Percentiles rank a stretch among this genome's conserved stretches.
These are phyloP conservation scores for Zancudomyces culisetae DNA, from an alignment of 371 early-diverging fungal genomes.

Conservation along the genomic window DNA sequence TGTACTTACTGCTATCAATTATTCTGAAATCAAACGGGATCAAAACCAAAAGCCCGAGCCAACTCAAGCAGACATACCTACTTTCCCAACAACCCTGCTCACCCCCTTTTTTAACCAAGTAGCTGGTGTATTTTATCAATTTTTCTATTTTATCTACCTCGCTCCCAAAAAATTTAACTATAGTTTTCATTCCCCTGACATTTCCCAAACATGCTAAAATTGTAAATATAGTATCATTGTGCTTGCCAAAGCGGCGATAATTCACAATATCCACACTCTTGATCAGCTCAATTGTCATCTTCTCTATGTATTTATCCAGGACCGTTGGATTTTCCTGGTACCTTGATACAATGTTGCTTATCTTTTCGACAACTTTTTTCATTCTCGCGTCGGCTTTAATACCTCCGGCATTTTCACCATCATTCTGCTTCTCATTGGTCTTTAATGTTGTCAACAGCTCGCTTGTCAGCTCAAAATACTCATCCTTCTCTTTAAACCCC, in stretches of 20 bases:
- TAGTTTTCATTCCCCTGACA: neutral
- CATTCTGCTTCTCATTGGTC: neutral
- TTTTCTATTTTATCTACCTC: neutral
- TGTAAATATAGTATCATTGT: neutral
- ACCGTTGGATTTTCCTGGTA: conserved; percentile 81
- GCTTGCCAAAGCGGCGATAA: neutral
- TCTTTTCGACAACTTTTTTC: neutral
- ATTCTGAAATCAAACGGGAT: conserved; percentile 78
- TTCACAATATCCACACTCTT: conserved; percentile 15
- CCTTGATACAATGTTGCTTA: conserved; percentile 21
- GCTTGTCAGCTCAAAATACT: neutral
- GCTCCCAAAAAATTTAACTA: neutral
- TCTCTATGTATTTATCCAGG: conserved; percentile 67
- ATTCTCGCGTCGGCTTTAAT: neutral
- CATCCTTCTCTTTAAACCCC: neutral
- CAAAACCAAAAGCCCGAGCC: conserved; percentile 68
- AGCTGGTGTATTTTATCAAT: neutral
- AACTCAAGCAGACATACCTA: conserved; percentile 55
- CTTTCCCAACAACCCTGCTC: conserved; percentile 48
- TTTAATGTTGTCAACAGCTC: neutral
- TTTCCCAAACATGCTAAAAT: neutral
- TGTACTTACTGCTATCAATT: conserved; percentile 42
- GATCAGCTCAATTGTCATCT: conserved; percentile 44
- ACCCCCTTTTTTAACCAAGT: neutral
- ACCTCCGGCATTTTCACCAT: neutral